Evolutionary conservation across 2,329 filamentous ascomycete genomes (phyloP).

Genomic region (Lachnum nothofagi): DNA sequence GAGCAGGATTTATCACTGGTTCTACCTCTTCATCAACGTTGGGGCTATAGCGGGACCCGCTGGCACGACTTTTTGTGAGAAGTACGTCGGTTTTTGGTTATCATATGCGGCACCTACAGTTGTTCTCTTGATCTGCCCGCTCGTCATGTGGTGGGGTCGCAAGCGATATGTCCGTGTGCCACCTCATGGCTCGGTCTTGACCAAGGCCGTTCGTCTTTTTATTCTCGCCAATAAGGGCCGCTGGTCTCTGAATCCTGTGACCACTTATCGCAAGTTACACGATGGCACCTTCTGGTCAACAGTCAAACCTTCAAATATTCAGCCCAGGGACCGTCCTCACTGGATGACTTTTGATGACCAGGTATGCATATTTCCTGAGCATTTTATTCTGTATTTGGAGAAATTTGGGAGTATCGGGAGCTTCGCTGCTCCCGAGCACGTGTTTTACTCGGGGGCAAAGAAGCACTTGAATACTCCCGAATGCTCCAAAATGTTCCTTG

Average conservation of each 20-base stretch:
- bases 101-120: conserved; percentile 63
- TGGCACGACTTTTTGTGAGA: conserved; percentile 68
- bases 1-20: conserved; percentile 60
- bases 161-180: conserved; percentile 46
- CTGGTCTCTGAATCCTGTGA: conserved; percentile 56
- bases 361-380: no score
- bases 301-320: conserved; percentile 61
- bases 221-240: conserved; percentile 45
- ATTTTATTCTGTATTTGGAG: no score
- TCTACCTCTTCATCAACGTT: conserved; percentile 67
- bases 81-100: conserved; percentile 72
- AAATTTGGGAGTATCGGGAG: no score
- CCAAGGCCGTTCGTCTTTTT: no score
- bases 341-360: conserved; percentile 84
- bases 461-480: no score
- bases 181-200: conserved; percentile 20
- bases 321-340: conserved; percentile 48
- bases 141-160: no score
- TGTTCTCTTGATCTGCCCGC: conserved; percentile 58
- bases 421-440: no score
- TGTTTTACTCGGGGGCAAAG: no score
- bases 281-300: conserved; percentile 57
- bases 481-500: no score
- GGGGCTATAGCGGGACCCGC: conserved; percentile 56
- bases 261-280: conserved; percentile 51